Evolutionary conservation across 2,329 filamentous ascomycete species (phyloP).

Genomic region (Septoria petroselini): DNA sequence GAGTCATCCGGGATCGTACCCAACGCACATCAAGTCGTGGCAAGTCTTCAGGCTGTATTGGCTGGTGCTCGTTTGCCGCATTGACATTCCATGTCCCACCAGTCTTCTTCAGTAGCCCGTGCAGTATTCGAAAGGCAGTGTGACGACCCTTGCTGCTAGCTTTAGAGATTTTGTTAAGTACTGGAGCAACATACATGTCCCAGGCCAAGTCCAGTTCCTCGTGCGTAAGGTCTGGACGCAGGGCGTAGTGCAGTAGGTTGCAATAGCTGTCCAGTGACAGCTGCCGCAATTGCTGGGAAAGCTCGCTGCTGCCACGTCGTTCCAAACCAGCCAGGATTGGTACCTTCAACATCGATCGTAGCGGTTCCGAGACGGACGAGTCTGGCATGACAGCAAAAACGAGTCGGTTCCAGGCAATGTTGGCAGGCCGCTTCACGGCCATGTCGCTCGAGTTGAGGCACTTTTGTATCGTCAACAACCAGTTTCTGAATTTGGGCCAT

Average conservation of each 20-base stretch:
- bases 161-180: conserved; percentile 59
- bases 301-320: conserved; percentile 57
- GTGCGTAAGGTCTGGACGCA: conserved; percentile 65
- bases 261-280: conserved; percentile 70
- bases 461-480: conserved; percentile 74
- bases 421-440: conserved; percentile 69
- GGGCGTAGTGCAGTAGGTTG: conserved; percentile 77
- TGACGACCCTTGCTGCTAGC: conserved; percentile 51
- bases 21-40: conserved; percentile 81
- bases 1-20: conserved; percentile 68
- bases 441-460: conserved; percentile 79
- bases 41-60: conserved; percentile 68
- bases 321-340: conserved; percentile 68
- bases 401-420: conserved; percentile 81
- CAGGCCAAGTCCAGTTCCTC: conserved; percentile 73
- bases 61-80: conserved; percentile 55
- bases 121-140: conserved; percentile 67
- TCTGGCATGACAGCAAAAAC: conserved; percentile 70
- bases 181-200: conserved; percentile 67
- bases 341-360: conserved; percentile 63
- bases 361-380: conserved; percentile 52
- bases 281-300: conserved; percentile 47
- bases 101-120: conserved; percentile 66
- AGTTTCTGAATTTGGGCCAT: conserved; percentile 70
- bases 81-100: conserved; percentile 69